Base-by-base conservation (phyloP, 176 grass and related monocot species). In the Tillandsia leiboldiana region DNA sequence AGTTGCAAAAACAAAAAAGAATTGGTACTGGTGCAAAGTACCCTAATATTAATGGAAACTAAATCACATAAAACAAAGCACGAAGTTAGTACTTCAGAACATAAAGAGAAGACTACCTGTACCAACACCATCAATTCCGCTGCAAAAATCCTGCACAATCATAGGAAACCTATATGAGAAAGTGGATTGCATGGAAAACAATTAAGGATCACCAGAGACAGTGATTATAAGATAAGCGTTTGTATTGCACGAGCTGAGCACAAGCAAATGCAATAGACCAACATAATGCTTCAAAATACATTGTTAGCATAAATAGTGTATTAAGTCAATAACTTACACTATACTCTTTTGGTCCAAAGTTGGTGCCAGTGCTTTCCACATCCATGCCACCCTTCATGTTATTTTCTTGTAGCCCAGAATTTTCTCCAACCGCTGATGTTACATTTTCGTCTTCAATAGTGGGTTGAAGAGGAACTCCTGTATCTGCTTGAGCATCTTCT, bases 61-160 rank as follows among this genome's bases (percentile, higher is more conserved):
- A 26, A 28, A 22, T 15, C 51, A 29, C 49, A 20, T 8, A 52
- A 9, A 75, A 66, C 11, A 52, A 29, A 49, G 48, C 2, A 75
- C 7, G 26, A 57, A 63, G n/a, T 66, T 11, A 12, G 57, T 58
- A 23, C 11, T 75, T 75, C 57, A 49, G 65, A 56, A 77, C 64
- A 68, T 49, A 50, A 75, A 28, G 56, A 66, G 75, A 85, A 78
- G 73, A 70, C 47, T 90, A 97, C 94, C 94, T 93, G 94, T 84
- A 74, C 83, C 82, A 24, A 82, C 82, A 57, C 75, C 86, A 64
- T 85, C 77, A 81, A 97, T 92, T 51, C 77, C 84, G 51, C 89
- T 90, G 64, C 84, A 80, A 85, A 97, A 97, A 81, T 97, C 94
- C 94, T 97, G 94, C 71, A 83, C 69, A 67, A 13, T 12, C 69